These are phyloP conservation scores for Leccinum subtestaceum DNA, from an alignment of 768 basidiomycete species.

Conservation along the genomic window DNA sequence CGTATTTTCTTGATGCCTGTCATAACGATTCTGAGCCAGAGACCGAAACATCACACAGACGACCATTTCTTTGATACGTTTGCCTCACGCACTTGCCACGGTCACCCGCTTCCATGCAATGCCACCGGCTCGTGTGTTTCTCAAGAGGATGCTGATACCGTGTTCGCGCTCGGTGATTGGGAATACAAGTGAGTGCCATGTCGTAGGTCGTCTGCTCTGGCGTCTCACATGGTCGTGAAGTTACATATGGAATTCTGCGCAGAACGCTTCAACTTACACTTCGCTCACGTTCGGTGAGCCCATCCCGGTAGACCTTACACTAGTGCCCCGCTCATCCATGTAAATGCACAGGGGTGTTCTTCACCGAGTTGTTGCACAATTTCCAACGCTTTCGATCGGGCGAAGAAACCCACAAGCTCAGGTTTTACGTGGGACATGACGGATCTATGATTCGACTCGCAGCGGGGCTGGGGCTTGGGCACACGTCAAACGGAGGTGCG, in stretches of 20 bases:
- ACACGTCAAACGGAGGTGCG: constrained; percentile 17
- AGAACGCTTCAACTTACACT: constrained; percentile 42
- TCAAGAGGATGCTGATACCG: constrained; percentile 44
- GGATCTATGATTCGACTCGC: constrained; percentile 44
- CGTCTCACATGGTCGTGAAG: constrained; percentile 23
- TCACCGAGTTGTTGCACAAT: constrained; percentile 42
- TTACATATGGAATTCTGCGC: constrained; percentile 49
- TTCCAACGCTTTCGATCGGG: constrained; percentile 35
- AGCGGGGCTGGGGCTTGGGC: constrained; percentile 40
- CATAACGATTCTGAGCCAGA: neutral
- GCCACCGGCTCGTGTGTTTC: constrained; percentile 39
- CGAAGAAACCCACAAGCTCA: constrained; percentile 34
- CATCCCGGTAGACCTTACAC: neutral
- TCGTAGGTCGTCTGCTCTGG: neutral
- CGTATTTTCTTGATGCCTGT: constrained; percentile 9
- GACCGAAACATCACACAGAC: constrained; percentile 7
- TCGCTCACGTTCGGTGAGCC: constrained; percentile 43
- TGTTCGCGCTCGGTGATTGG: constrained; percentile 58
- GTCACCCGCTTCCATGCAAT: constrained; percentile 42
- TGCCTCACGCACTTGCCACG: constrained; percentile 45
- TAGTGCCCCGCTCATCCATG: neutral
- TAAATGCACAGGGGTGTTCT: constrained; percentile 37
- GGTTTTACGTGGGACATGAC: constrained; percentile 48
- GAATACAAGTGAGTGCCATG: constrained; percentile 46
- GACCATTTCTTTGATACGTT: constrained; percentile 54